Conservation (phyloP, 805 yeast genomes). For the Kodamaea laetipori region DNA sequence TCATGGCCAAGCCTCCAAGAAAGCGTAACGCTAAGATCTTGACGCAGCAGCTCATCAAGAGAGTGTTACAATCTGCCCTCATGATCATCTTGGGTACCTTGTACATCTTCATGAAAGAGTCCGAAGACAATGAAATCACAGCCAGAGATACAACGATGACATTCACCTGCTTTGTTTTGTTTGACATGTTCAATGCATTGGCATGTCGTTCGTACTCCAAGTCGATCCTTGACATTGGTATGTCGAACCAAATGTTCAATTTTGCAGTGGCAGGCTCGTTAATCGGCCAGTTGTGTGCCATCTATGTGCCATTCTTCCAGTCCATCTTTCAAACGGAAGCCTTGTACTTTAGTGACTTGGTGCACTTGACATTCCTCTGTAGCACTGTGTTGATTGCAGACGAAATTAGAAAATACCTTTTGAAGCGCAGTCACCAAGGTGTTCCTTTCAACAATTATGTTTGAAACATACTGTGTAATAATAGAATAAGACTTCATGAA, state of each 20-base stretch:
- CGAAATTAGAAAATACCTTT: slow-evolving; percentile 66
- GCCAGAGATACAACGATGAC: slow-evolving; percentile 99
- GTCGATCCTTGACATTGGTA: slow-evolving; percentile 79
- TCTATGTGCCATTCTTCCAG: slow-evolving; percentile 92
- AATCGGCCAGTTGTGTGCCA: slow-evolving; percentile 89
- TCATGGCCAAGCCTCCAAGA: slow-evolving; percentile 96
- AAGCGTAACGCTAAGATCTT: slow-evolving; percentile 81
- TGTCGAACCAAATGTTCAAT: slow-evolving; percentile 87
- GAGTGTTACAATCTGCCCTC: slow-evolving; percentile 75
- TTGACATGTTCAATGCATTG: slow-evolving; percentile 95
- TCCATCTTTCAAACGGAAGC: slow-evolving; percentile 94
- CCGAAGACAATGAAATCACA: slow-evolving; percentile 80
- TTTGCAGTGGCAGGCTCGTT: slow-evolving; percentile 87
- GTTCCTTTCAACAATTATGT: slow-evolving; percentile 2
- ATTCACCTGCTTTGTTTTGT: slow-evolving; percentile 92
- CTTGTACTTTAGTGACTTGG: slow-evolving; percentile 65
- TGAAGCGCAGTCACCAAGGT: slow-evolving; percentile 23
- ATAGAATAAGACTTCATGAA: slow-evolving; percentile 4
- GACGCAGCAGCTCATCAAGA: slow-evolving; percentile 64
- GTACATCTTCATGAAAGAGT: slow-evolving; percentile 81
- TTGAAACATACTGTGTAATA: slow-evolving; percentile 5
- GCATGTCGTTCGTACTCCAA: slow-evolving; percentile 88
- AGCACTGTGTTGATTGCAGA: slow-evolving; percentile 86
- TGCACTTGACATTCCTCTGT: slow-evolving; percentile 61
- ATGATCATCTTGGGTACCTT: slow-evolving; percentile 85